Base-by-base conservation (phyloP, 2,329 filamentous ascomycete species). In the Diaporthe batatas region DNA sequence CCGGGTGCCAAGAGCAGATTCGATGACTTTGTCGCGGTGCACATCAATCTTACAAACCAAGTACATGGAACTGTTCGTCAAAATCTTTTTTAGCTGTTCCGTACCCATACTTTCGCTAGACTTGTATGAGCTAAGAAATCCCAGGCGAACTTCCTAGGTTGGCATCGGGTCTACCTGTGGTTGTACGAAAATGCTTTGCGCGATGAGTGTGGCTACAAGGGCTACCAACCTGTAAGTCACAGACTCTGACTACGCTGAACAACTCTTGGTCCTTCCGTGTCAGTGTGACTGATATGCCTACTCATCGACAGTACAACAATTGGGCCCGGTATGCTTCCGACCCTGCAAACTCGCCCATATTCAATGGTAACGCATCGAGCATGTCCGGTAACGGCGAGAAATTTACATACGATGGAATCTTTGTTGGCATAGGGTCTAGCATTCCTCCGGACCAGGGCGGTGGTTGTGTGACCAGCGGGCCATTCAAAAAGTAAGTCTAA, bases 131-230 rank as follows among this genome's bases (percentile, higher is more conserved):
- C n/a, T 53, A 21, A 67, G 11, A 36, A 36, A 7, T 10, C 8
- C 11, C 25, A 72, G 71, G 71, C 65, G 10, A 73, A 70, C 44
- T 73, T 73, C 53, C 67, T 73, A 2, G 51, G 53, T 18, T 73
- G 71, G 71, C 71, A 73, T 25, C 71, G 71, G 3, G 55, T 53
- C 25, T 55, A 58, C 18, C 1, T 49, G 16, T 64, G 55, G 54
- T 18, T 53, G 25, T 70, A 70, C 21, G 71, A 73, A 49, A 70
- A 36, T 5, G 65, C 65, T 36, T 42, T 73, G 36, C 65, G 67
- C 18, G 34, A 73, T 4, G 71, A 73, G 55, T 73, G 71, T 51
- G 67, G 67, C 10, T 73, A 73, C 34, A 70, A 70, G 32, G 71
- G 71, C 25, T 70, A 70, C 23, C 54, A 64, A 10, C 71, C 71